These are phyloP conservation scores for Bacidia gigantensis DNA, from an alignment of 495 filamentous ascomycete species.

Conservation along the genomic window DNA sequence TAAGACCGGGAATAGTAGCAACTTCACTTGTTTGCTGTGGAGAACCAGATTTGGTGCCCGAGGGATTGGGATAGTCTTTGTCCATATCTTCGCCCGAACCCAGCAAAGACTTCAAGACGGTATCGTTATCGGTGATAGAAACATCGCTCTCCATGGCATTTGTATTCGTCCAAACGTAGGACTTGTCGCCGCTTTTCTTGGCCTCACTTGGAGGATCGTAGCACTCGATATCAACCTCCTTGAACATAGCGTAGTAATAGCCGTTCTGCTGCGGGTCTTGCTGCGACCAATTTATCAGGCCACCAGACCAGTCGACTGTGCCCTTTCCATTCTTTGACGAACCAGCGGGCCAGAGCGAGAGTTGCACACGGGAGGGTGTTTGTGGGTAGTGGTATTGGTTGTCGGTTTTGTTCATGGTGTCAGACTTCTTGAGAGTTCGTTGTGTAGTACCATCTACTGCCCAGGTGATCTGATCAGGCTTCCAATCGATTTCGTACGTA, in stretches of 20 bases:
- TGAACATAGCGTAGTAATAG: conserved; percentile 79
- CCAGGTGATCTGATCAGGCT: conserved; percentile 74
- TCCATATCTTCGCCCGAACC: conserved; percentile 65
- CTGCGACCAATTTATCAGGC: conserved; percentile 74
- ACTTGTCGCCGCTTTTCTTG: conserved; percentile 42
- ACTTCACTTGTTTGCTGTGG: conserved; percentile 23
- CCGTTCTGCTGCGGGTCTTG: conserved; percentile 66
- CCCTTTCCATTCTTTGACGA: conserved; percentile 62
- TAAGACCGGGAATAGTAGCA: conserved; percentile 28
- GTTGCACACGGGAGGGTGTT: conserved; percentile 81
- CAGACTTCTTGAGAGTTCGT: conserved; percentile 56
- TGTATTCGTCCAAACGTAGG: conserved; percentile 61
- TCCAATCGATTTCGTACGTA: conserved; percentile 89
- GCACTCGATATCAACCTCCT: conserved; percentile 69
- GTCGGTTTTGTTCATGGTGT: conserved; percentile 73
- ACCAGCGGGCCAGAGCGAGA: conserved; percentile 95
- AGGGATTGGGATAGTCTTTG: conserved; percentile 25
- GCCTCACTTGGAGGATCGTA: conserved; percentile 56
- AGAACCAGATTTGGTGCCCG: conserved; percentile 7
- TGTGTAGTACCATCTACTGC: conserved; percentile 62
- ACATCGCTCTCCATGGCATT: conserved; percentile 61
- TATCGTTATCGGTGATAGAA: conserved; percentile 56
- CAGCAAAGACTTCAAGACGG: conserved; percentile 64
- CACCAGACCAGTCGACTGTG: conserved; percentile 86
- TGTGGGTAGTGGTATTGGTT: conserved; percentile 84